phyloP scores from a whole-genome alignment of 2,329 filamentous ascomycete species.

The Capronia americana region DNA sequence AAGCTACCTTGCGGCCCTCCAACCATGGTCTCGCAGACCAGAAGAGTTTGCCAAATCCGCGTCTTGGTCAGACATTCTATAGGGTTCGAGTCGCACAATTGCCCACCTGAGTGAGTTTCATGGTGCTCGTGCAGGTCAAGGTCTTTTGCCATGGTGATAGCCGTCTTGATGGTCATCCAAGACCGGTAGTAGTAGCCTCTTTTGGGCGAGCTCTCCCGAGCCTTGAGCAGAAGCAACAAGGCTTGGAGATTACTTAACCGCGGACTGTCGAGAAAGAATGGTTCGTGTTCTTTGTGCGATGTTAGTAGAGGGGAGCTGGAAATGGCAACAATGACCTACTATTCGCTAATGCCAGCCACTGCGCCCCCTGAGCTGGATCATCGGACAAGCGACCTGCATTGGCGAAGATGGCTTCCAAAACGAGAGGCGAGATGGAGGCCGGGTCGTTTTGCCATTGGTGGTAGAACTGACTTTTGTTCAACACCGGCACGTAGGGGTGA shows the following conservation, averaged over 20 bases:
- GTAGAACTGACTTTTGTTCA: conserved; percentile 82
- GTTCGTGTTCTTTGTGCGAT: conserved; percentile 75
- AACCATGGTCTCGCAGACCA: conserved; percentile 88
- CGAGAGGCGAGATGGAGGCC: conserved; percentile 83
- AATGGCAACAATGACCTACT: conserved; percentile 60
- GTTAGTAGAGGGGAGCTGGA: conserved; percentile 33
- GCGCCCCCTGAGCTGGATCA: conserved; percentile 81
- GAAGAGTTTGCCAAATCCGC: conserved; percentile 86
- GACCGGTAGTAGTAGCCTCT: conserved; percentile 96
- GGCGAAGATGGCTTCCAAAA: conserved; percentile 89
- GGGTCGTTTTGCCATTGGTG: conserved; percentile 86
- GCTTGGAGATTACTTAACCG: conserved; percentile 91
- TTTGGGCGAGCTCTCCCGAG: conserved; percentile 88
- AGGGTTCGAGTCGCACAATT: conserved; percentile 70
- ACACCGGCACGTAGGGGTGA: conserved; percentile 88
- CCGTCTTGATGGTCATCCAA: conserved; percentile 94
- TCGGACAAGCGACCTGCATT: conserved; percentile 84
- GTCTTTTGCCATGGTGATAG: conserved; percentile 91
- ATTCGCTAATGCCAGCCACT: conserved; percentile 89
- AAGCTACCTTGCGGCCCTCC: conserved; percentile 83
- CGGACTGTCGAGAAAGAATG: conserved; percentile 91
- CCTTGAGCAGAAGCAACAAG: conserved; percentile 84
- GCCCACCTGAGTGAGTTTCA: conserved; percentile 75
- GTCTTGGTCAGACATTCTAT: conserved; percentile 84
- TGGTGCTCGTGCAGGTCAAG: conserved; percentile 87